Conservation (phyloP, 768 basidiomycete species). For the Auricularia auricula-judae region DNA sequence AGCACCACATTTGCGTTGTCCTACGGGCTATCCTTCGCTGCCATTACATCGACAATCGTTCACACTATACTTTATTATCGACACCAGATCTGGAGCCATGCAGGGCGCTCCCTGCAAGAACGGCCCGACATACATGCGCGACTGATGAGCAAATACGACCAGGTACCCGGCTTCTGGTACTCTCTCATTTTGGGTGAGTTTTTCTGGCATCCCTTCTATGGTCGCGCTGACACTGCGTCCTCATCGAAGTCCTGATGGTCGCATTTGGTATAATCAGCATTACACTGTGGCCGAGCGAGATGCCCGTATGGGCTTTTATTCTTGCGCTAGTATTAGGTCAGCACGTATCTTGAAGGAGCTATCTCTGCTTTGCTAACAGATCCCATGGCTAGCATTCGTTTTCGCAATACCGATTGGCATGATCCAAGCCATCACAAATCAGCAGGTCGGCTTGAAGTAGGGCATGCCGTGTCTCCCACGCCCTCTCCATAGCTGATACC, state of each 20-base stretch:
- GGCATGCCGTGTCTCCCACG: neutral
- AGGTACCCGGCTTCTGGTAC: constrained; percentile 59
- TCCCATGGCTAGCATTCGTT: constrained; percentile 23
- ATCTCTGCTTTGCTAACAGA: constrained; percentile 13
- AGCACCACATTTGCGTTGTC: constrained; percentile 41
- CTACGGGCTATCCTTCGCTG: constrained; percentile 31
- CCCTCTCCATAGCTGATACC: neutral
- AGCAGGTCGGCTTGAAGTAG: neutral
- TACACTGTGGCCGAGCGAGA: constrained; percentile 14
- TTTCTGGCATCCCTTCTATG: neutral
- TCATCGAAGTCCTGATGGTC: neutral
- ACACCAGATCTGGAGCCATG: constrained; percentile 2
- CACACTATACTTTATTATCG: constrained; percentile 11
- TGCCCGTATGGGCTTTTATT: constrained; percentile 21
- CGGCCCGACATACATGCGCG: constrained; percentile 17
- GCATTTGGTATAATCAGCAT: constrained; percentile 17
- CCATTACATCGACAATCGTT: constrained; percentile 13
- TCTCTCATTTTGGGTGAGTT: constrained; percentile 6
- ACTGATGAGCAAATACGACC: constrained; percentile 10
- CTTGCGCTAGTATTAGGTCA: constrained; percentile 12
- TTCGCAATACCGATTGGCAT: constrained; percentile 63
- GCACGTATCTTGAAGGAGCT: constrained; percentile 16
- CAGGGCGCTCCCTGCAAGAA: constrained; percentile 12
- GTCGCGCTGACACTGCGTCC: too few relatives aligned
- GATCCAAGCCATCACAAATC: constrained; percentile 79